Base-by-base conservation (phyloP, 2,329 filamentous ascomycete genomes). In the Fusarium guadeloupense region DNA sequence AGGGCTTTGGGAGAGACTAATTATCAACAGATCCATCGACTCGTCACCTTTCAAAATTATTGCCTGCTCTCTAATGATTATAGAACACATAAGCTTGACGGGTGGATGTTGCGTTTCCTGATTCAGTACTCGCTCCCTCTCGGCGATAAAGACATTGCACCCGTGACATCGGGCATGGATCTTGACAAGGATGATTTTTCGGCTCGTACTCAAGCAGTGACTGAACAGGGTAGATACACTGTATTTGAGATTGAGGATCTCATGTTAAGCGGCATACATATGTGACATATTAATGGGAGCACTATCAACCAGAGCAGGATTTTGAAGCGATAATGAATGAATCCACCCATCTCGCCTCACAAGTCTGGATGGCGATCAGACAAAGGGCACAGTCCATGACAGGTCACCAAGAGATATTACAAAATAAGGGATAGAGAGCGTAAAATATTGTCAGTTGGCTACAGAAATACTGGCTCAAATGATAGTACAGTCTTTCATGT, bases 81-180 rank as follows among this genome's bases (percentile, higher is more conserved):
- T 9, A 45, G 43, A 19, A 60, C 61, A 2, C 62, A 66, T 14
- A 28, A 39, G 20, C 5, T 67, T 4, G 64, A 67, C 9, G 53
- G 59, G 4, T 67, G 64, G 62, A 67, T 67, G 62, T 17, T 67
- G 1, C 28, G 59, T 5, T 66, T 64, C 10, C 41, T 66, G 5
- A 44, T 67, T 9, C 52, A 65, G 25, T 39, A 65, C 28, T 63
- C 62, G 3, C 46, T 54, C 6, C 43, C 70, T 21, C 12, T 39
- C 3, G 37, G 20, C 4, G 37, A 25, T 13, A 39, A 39, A 10
- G 37, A 39, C 2, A 14, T 23, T 10, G 21, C 37, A 14, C 37
- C 37, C n/a, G 37, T 39, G 37, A 39, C 21, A 16, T 39, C 37
- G 20, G 37, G 37, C 13, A 39, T 39, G 37, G 37, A 39, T 39